Conservation (phyloP, 1,284 basidiomycete genomes). For the Termitomyces sp. region DNA sequence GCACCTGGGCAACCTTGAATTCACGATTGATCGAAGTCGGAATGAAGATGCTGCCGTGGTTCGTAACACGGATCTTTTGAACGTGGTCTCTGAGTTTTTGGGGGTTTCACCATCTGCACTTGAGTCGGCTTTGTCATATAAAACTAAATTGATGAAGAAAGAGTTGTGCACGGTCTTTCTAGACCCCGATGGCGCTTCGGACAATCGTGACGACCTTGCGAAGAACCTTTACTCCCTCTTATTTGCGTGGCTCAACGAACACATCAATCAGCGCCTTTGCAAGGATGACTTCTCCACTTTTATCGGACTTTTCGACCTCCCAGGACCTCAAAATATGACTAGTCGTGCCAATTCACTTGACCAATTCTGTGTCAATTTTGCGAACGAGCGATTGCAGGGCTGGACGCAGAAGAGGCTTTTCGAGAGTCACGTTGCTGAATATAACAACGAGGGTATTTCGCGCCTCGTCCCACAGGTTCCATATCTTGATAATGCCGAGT, state of each 20-base stretch:
- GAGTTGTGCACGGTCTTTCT: constrained; percentile 96
- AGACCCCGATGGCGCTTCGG: constrained; percentile 88
- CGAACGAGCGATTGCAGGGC: constrained; percentile 85
- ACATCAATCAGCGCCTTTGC: constrained; percentile 92
- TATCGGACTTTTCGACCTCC: constrained; percentile 93
- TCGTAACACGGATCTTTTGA: constrained; percentile 73
- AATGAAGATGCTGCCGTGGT: constrained; percentile 90
- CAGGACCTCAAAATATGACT: constrained; percentile 88
- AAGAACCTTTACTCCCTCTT: constrained; percentile 91
- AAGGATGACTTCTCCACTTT: constrained; percentile 88
- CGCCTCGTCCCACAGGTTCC: constrained; percentile 66
- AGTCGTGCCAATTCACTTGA: constrained; percentile 87
- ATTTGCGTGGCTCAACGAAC: constrained; percentile 96
- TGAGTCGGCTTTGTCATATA: constrained; percentile 86
- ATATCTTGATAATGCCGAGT: constrained; percentile 92
- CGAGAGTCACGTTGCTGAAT: constrained; percentile 77
- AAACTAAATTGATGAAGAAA: constrained; percentile 88
- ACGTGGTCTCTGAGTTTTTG: constrained; percentile 86
- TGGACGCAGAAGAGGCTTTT: constrained; percentile 82
- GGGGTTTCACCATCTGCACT: constrained; percentile 76
- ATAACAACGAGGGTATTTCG: constrained; percentile 80
- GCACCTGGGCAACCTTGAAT: constrained; percentile 94
- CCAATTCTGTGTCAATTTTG: constrained; percentile 95
- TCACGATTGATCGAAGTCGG: constrained; percentile 74
- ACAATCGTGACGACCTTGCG: constrained; percentile 91